phyloP scores from a whole-genome alignment of 345 rosid species.

The Leavenworthia alabamica region DNA sequence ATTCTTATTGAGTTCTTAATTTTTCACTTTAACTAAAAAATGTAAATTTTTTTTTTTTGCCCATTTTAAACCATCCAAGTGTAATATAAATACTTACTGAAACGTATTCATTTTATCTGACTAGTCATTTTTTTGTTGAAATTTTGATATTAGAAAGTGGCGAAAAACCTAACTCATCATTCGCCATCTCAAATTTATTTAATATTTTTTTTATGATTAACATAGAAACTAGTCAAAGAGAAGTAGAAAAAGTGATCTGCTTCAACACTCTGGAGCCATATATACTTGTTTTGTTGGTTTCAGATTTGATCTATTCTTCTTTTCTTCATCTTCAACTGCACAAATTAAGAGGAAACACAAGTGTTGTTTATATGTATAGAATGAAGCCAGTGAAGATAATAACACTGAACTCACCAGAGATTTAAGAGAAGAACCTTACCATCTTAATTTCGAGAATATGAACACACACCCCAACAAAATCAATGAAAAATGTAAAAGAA shows the following conservation, averaged over 20 bases:
- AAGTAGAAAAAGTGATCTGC: background rate
- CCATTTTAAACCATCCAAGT: no score
- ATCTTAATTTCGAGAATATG: constrained; percentile 54
- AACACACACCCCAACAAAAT: constrained; percentile 58
- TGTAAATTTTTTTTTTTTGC: no score
- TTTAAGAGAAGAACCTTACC: constrained; percentile 36
- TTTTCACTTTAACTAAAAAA: no score
- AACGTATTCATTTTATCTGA: no score
- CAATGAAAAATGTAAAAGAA: constrained; percentile 61
- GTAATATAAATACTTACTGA: no score
- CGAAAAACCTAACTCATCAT: no score
- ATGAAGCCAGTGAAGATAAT: background rate
- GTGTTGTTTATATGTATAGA: background rate
- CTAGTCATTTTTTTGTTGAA: no score
- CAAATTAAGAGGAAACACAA: background rate
- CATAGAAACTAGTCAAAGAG: background rate
- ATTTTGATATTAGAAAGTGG: no score
- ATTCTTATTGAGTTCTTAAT: no score
- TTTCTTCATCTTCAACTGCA: background rate
- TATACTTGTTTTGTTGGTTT: background rate
- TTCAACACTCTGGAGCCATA: background rate
- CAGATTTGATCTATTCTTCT: background rate
- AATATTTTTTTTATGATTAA: background rate
- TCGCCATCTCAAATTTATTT: no score
- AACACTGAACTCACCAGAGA: background rate